These are phyloP conservation scores for Diaporthe citri DNA, from an alignment of 2,329 filamentous ascomycete genomes.

Conservation along the genomic window DNA sequence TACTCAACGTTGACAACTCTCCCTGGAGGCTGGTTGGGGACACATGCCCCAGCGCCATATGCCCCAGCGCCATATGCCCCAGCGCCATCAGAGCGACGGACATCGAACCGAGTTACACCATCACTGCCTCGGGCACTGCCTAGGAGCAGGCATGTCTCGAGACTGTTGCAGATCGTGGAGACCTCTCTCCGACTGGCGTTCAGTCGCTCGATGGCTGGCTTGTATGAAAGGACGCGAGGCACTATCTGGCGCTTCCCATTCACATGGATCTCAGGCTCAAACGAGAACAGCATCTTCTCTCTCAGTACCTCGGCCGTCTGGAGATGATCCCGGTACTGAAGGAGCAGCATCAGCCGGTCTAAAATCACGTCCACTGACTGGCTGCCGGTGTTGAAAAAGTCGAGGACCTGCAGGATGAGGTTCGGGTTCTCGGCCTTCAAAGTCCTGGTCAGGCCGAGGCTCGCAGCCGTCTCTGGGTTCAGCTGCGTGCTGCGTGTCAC, in stretches of 20 bases:
- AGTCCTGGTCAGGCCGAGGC: conserved; percentile 50
- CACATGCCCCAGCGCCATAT: accelerated
- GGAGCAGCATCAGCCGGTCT: not conserved
- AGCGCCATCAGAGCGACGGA: conserved; percentile 2
- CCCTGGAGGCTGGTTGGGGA: not conserved
- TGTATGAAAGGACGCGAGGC: conserved; percentile 55
- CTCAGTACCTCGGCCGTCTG: not conserved
- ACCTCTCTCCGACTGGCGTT: conserved; percentile 55
- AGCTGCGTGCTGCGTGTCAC: conserved; percentile 45
- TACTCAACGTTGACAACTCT: conserved; percentile 51
- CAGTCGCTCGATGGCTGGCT: conserved; percentile 52
- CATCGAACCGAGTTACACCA: conserved; percentile 44
- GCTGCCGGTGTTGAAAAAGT: conserved; percentile 44
- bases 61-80: too few relatives aligned
- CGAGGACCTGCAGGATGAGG: conserved; percentile 48
- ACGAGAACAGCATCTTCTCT: conserved; percentile 43
- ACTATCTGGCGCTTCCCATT: conserved; percentile 50
- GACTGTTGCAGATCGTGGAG: conserved; percentile 48
- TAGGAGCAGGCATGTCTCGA: conserved; percentile 49
- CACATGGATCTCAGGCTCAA: conserved; percentile 55
- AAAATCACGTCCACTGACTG: not conserved
- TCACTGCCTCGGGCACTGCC: conserved; percentile 32
- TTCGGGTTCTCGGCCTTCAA: conserved; percentile 49
- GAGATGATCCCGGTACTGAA: not conserved
- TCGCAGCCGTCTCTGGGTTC: conserved; percentile 48